Conservation (phyloP, 1,284 basidiomycete genomes). For the Lentinula novae-zelandiae region DNA sequence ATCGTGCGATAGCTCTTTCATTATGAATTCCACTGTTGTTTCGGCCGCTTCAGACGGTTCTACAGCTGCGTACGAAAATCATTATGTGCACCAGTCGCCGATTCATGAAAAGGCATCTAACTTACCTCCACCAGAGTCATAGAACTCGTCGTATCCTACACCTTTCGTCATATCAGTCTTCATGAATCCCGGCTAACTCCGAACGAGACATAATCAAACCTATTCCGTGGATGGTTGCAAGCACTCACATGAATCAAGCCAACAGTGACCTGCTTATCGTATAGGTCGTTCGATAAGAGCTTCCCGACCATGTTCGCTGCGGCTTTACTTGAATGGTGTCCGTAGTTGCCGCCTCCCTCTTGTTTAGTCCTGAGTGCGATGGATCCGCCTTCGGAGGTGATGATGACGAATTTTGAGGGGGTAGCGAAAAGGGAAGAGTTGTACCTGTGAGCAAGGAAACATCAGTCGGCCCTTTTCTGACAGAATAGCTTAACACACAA, state of each 20-base stretch:
- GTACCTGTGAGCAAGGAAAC: conserved; percentile 6
- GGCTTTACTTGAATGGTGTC: conserved; percentile 45
- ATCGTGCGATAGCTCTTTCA: conserved; percentile 26
- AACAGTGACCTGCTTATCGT: conserved; percentile 34
- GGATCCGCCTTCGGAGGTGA: conserved; percentile 45
- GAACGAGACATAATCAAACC: too few relatives aligned
- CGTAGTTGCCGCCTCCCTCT: conserved; percentile 46
- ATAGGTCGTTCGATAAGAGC: conserved; percentile 38
- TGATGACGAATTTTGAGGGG: conserved; percentile 34
- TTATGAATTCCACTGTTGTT: conserved; percentile 36
- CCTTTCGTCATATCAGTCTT: conserved; percentile 43
- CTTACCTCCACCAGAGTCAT: conserved; percentile 38
- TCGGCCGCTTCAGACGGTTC: conserved; percentile 37
- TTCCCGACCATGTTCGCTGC: conserved; percentile 46
- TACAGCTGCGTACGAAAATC: conserved; percentile 28
- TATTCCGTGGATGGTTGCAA: too few relatives aligned
- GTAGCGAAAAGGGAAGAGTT: conserved; percentile 16
- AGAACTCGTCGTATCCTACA: conserved; percentile 41
- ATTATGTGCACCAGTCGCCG: neutral
- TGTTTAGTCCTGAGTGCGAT: conserved; percentile 37
- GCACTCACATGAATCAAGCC: conserved; percentile 41
- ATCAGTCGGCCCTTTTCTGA: neutral
- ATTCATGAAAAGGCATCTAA: neutral
- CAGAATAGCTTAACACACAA: conserved; percentile 20
- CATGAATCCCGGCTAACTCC: conserved; percentile 28